phyloP scores from a whole-genome alignment of 352 stramenopile species.

The Globisporangium alternatum region DNA sequence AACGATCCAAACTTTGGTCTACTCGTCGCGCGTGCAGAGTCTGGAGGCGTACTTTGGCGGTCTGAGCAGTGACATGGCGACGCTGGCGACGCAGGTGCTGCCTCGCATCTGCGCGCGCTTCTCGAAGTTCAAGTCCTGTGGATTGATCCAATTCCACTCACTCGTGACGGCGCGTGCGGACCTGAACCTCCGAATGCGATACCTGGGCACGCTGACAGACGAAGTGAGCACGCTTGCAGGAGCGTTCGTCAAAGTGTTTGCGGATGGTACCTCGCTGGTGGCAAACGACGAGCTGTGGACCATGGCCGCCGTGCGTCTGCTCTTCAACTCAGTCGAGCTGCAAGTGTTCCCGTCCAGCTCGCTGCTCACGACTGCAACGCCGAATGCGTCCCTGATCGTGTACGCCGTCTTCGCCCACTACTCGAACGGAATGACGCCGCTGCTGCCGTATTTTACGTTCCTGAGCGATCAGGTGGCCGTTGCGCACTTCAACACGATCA shows the following conservation, averaged over 20 bases:
- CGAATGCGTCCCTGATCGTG: background rate
- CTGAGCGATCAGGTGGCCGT: slow-evolving; percentile 17
- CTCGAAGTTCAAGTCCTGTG: background rate
- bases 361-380: background rate
- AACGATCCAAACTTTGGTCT: background rate
- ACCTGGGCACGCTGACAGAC: background rate
- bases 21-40: background rate
- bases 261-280: background rate
- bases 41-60: slow-evolving; percentile 4
- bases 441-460: slow-evolving; percentile 18
- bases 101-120: background rate
- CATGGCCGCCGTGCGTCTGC: background rate
- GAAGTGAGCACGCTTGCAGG: background rate
- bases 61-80: background rate
- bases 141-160: background rate
- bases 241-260: background rate
- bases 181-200: background rate
- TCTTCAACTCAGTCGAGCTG: background rate
- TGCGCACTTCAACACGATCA: slow-evolving; percentile 18
- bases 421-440: slow-evolving; percentile 38
- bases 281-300: background rate
- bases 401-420: slow-evolving; percentile 18
- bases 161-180: background rate
- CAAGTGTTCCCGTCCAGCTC: background rate
- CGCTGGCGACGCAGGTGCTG: background rate